Evolutionary conservation across 2,329 filamentous ascomycete species (phyloP), one percentile per base, ranked within the genome.

Genomic region (Chrysosporium keratinophilum): DNA sequence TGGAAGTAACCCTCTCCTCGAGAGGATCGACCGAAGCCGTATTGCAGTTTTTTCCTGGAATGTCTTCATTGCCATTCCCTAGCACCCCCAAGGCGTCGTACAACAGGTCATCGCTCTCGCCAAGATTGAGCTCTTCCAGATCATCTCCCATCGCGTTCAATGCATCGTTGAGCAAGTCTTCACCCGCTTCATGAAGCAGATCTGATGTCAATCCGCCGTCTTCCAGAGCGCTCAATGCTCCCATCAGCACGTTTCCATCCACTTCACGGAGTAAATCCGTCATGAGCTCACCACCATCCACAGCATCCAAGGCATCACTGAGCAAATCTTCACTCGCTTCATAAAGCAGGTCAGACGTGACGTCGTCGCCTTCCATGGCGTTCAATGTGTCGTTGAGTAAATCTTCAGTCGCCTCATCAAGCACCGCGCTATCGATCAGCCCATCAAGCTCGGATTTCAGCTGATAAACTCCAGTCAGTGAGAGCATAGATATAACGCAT

Each of bases 1-100:
- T 61, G 1, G 61, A 57, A 3, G 63, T 65, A 10, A 62, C 59
- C 14, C 49, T 58, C 6, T 59, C 60, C 37, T 62, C 62, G 17
- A 65, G 45, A 12, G 59, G 58, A 40, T 65, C 59, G 14, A 58
- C 23, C 1, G 19, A 5, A 35, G 11, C 15, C 9, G 40, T 49
- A 39, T 35, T 43, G 40, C 20, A 42, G 20, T 5, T 31, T 20
- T 40, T 20, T 19, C 35, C 48, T 5, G 20, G 17, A 35, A 35
- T 7, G 19, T n/a, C 17, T 34, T 52, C 48, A 31, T 19, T 28
- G 17, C 31, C 52, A n/a, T 19, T 12, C 12, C 35, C 35, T 10
- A 52, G 20, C 7, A 31, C 39, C 15, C 42, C 54, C 48, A 42
- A 37, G 20, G 35, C 17, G 20, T 52, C 54, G 12, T 37, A 20